Base-by-base conservation (phyloP, 441 rosid genomes). In the Euphorbia corollata region DNA sequence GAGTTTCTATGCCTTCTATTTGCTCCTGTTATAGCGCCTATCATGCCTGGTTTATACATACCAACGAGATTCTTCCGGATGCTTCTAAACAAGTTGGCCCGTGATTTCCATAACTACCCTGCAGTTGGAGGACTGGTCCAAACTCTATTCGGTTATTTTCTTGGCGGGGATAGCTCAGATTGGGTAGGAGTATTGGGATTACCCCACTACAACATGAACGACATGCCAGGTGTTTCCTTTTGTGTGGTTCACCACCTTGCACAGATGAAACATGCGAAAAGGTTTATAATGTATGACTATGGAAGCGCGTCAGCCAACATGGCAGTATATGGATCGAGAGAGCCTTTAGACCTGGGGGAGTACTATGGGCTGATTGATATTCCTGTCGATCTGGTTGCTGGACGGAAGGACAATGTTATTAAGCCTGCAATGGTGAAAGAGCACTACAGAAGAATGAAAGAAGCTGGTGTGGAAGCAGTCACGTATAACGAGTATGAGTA, bases 81-180 rank as follows among this genome's bases (percentile, higher is more conserved):
- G 97, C 82, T 94, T 77, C 75, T 94, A 60, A 89, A 94, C 82
- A 94, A 94, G 79, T 68, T 94, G 84, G 99, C 90, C 2, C 90
- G 99, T 58, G 99, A 94, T 83, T 87, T 94, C 66, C 83, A 89
- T 72, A 94, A 91, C 83, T 91, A 91, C 63, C 97, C 99, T 68
- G 99, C 97, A 9, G 84, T 94, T 43, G 99, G 99, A 68, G 96
- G 99, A 34, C 81, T 91, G 59, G 96, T 94, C 70, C 99, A 94
- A 72, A 94, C 99, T 20, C 76, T 94, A 39, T 82, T 94, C 88
- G 78, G 99, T 75, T 91, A 94, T 47, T 81, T 81, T 24, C 84
- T 86, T 1, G 97, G 99, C 11, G 96, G 99, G 67, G 99, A 94
- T 76, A 88, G 97, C 85, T 94, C 99, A 19, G 88, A 94, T 63